Percentiles rank a stretch among this genome's conserved stretches.
Conservation (phyloP, 768 basidiomycete genomes). For the Pleurotus ostreatus region DNA sequence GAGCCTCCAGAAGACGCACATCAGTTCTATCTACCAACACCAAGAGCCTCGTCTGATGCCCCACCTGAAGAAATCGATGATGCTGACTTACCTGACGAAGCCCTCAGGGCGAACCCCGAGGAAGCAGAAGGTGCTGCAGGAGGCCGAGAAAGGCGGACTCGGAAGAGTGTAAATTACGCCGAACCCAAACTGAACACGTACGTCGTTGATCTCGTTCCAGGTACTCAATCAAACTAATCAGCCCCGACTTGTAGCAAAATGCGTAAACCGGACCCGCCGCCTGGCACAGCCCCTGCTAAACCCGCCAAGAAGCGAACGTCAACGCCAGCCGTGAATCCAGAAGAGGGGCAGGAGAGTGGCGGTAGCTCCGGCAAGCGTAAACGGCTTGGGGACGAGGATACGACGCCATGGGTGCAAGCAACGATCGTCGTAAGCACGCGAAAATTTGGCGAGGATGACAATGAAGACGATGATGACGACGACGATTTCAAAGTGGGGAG, state of each 20-base stretch:
- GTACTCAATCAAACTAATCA: slow-evolving; percentile 8
- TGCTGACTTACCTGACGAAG: slow-evolving; percentile 21
- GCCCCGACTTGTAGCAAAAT: slow-evolving; percentile 59
- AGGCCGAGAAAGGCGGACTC: slow-evolving; percentile 53
- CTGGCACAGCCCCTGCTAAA: slow-evolving; percentile 26
- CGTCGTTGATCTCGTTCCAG: slow-evolving; percentile 21
- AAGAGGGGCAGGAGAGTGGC: background rate
- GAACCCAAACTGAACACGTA: slow-evolving; percentile 89
- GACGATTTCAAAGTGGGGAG: slow-evolving; percentile 42
- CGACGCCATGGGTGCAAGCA: slow-evolving; percentile 29
- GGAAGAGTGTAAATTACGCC: slow-evolving; percentile 83
- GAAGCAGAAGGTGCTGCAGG: slow-evolving; percentile 19
- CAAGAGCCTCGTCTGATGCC: slow-evolving; percentile 46
- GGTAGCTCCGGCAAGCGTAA: background rate
- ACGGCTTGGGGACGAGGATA: slow-evolving; percentile 18
- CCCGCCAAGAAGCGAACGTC: slow-evolving; percentile 43
- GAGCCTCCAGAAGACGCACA: too few species aligned
- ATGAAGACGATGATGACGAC: slow-evolving; percentile 47
- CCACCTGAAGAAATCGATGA: slow-evolving; percentile 27
- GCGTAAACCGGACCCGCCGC: slow-evolving; percentile 72
- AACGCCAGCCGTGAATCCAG: slow-evolving; percentile 28
- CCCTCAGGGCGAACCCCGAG: background rate
- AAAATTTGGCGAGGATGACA: slow-evolving; percentile 17
- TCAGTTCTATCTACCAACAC: slow-evolving; percentile 33
- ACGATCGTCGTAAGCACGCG: slow-evolving; percentile 22